These are phyloP conservation scores for Tetrapyrgos nigripes DNA, from an alignment of 1,284 basidiomycete genomes.

Conservation along the genomic window DNA sequence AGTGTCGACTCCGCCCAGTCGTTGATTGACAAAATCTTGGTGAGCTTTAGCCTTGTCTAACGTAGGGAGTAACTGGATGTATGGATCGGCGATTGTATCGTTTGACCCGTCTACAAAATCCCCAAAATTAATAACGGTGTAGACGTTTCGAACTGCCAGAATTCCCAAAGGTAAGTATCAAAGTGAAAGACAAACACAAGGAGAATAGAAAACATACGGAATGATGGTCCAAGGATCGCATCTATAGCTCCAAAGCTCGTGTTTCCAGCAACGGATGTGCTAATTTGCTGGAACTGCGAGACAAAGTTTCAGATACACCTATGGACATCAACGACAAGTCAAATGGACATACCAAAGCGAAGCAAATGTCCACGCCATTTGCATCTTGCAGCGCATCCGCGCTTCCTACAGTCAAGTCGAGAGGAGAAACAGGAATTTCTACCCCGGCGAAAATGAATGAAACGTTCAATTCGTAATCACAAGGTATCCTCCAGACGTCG, in stretches of 20 bases:
- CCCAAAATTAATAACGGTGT: constrained; percentile 41
- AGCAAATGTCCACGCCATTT: constrained; percentile 5
- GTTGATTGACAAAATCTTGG: constrained; percentile 36
- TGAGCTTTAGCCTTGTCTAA: constrained; percentile 34
- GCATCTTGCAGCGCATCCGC: neutral
- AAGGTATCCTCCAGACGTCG: constrained; percentile 9
- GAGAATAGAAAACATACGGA: constrained; percentile 32
- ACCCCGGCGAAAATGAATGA: constrained; percentile 7
- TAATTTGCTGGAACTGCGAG: constrained; percentile 35
- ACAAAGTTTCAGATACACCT: neutral
- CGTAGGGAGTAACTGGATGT: constrained; percentile 39
- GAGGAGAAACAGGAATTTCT: constrained; percentile 13
- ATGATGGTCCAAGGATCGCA: constrained; percentile 39
- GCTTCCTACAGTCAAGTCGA: constrained; percentile 8
- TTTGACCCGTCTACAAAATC: constrained; percentile 40
- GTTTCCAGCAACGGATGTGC: constrained; percentile 8
- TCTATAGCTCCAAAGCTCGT: constrained; percentile 27
- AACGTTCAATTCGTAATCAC: constrained; percentile 13
- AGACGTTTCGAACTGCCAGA: constrained; percentile 41
- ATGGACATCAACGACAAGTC: neutral
- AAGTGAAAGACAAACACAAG: neutral
- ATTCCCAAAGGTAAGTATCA: neutral
- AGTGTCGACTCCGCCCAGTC: constrained; percentile 28
- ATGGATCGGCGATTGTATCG: constrained; percentile 30
- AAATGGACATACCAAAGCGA: constrained; percentile 8